Evolutionary conservation across 441 rosid genomes (phyloP).

Genomic region (Pelargonium fulgidum): DNA sequence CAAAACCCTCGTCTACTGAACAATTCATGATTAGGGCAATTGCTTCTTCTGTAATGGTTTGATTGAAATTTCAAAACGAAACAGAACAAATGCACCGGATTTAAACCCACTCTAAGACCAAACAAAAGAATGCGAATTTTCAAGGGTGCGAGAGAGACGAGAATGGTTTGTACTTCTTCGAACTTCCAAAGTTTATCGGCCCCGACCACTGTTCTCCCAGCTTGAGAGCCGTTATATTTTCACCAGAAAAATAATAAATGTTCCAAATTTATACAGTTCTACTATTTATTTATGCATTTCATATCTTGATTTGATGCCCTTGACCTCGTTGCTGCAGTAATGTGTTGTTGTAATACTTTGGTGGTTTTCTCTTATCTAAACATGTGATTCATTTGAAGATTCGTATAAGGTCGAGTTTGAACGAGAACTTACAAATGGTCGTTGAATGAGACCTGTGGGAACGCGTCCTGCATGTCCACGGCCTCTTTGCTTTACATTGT

Average conservation of each 20-base stretch:
- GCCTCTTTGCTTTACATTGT: slow-evolving; percentile 35
- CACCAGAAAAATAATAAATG: too few relatives aligned
- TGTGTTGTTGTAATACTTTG: too few relatives aligned
- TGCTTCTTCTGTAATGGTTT: neutral
- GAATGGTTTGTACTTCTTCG: neutral
- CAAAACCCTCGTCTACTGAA: slow-evolving; percentile 37
- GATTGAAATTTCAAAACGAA: neutral
- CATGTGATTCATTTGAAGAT: too few relatives aligned
- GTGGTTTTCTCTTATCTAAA: too few relatives aligned
- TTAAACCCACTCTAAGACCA: too few relatives aligned
- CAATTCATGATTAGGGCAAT: neutral
- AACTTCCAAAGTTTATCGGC: neutral
- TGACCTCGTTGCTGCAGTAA: too few relatives aligned
- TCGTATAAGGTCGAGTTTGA: too few relatives aligned
- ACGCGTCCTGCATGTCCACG: slow-evolving; percentile 52
- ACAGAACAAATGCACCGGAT: neutral
- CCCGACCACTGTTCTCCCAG: neutral
- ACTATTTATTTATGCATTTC: too few relatives aligned
- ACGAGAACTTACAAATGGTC: slow-evolving; percentile 40
- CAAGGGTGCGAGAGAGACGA: neutral
- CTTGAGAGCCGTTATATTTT: too few relatives aligned
- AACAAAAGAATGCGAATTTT: neutral
- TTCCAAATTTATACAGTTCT: too few relatives aligned
- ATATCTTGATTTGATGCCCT: too few relatives aligned
- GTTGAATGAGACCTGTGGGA: slow-evolving; percentile 50